These are phyloP conservation scores for Rhynchospora tenuis DNA, from an alignment of 176 grass and related monocot species.

Conservation along the genomic window DNA sequence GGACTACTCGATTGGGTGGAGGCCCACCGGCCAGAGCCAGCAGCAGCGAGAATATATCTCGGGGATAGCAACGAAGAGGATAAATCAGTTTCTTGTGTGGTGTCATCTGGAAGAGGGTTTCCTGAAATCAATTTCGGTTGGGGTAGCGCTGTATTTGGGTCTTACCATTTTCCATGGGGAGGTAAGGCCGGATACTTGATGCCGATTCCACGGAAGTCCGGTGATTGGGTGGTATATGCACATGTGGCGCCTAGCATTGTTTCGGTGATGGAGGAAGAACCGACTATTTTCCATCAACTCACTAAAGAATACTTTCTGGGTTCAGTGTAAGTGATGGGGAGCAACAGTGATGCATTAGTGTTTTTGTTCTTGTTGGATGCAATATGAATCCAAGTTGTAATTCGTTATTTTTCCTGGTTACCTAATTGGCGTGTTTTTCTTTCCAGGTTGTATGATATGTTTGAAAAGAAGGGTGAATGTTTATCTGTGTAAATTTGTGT, in stretches of 20 bases:
- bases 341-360: background rate
- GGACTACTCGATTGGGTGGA: constrained; percentile 61
- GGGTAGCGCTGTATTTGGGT: constrained; percentile 48
- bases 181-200: constrained; percentile 52
- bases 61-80: constrained; percentile 13
- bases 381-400: background rate
- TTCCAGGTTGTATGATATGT: background rate
- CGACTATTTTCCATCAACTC: constrained; percentile 37
- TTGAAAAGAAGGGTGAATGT: background rate
- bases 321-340: constrained; percentile 2
- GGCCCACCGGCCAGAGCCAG: constrained; percentile 31
- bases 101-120: constrained; percentile 51
- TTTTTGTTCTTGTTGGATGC: background rate
- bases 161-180: constrained; percentile 73
- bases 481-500: constrained; percentile 3
- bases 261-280: constrained; percentile 51
- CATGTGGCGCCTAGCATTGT: constrained; percentile 48
- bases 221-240: constrained; percentile 60
- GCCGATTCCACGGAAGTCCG: constrained; percentile 51
- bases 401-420: background rate
- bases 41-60: constrained; percentile 34
- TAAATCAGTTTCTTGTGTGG: constrained; percentile 27
- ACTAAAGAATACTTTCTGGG: constrained; percentile 30
- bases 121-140: constrained; percentile 65
- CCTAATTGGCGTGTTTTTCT: background rate